Conservation (phyloP, 176 grass and related monocot species). For the Lolium rigidum region DNA sequence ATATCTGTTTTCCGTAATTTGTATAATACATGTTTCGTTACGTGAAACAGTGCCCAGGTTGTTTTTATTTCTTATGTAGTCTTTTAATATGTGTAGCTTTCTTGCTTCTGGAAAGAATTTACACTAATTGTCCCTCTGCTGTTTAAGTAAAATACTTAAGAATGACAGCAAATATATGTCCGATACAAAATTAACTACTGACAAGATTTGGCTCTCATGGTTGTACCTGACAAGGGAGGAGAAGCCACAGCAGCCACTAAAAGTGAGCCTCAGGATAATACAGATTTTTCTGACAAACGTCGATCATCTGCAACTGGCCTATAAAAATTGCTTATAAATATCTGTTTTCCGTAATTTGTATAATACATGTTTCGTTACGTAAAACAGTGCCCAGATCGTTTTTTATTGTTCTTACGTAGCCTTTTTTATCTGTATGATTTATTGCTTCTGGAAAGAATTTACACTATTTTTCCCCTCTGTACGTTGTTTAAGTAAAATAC, state of each 20-base stretch:
- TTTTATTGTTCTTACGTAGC: background rate
- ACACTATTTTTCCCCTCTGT: background rate
- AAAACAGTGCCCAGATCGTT: background rate
- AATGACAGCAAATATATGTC: background rate
- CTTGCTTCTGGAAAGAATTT: background rate
- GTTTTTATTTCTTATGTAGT: background rate
- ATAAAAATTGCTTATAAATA: background rate
- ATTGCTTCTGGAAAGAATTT: background rate
- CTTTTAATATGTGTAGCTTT: background rate
- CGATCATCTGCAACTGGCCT: background rate
- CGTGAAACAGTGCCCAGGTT: background rate
- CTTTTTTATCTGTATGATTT: background rate
- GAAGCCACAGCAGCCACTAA: conserved; percentile 58
- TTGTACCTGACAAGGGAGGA: conserved; percentile 48
- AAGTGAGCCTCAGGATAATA: conserved; percentile 52
- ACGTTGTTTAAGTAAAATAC: background rate
- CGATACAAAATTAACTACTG: background rate
- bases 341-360: background rate
- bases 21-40: background rate
- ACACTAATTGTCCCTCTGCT: background rate
- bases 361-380: background rate
- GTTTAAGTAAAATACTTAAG: background rate
- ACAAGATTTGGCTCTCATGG: background rate
- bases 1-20: background rate
- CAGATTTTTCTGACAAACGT: background rate